Evolutionary conservation across 108 stramenopile genomes (phyloP).

Genomic region (Schizochytrium sp.): DNA sequence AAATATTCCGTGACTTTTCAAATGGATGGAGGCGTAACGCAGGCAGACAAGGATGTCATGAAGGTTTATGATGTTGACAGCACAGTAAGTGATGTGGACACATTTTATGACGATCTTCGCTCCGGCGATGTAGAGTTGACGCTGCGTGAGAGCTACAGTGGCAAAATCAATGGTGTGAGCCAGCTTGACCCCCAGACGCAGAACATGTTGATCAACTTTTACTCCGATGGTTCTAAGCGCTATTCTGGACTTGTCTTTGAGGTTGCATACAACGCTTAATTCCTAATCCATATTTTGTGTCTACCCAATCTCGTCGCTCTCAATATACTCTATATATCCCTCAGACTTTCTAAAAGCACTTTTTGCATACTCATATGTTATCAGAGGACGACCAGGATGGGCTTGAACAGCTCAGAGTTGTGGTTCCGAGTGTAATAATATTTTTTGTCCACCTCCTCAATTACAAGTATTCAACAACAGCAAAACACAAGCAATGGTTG

Average conservation of each 20-base stretch:
- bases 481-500: too few relatives aligned
- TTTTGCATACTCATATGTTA: too few relatives aligned
- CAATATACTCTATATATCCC: too few relatives aligned
- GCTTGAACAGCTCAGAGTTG: too few relatives aligned
- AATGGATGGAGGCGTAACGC: background rate
- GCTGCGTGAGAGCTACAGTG: background rate
- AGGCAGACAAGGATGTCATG: background rate
- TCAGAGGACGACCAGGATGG: too few relatives aligned
- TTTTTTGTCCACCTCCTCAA: too few relatives aligned
- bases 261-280: background rate
- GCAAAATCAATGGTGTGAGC: background rate
- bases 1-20: background rate
- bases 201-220: constrained; percentile 2
- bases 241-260: background rate
- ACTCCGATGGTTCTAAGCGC: background rate
- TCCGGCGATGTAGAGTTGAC: background rate
- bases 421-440: too few relatives aligned
- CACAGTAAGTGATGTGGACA: background rate
- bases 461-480: too few relatives aligned
- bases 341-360: too few relatives aligned
- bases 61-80: background rate
- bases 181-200: background rate
- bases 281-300: too few relatives aligned
- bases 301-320: too few relatives aligned
- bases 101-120: background rate